These are phyloP conservation scores for Hemerocallis citrina DNA, from an alignment of 106 monocot genomes.

Conservation along the genomic window DNA sequence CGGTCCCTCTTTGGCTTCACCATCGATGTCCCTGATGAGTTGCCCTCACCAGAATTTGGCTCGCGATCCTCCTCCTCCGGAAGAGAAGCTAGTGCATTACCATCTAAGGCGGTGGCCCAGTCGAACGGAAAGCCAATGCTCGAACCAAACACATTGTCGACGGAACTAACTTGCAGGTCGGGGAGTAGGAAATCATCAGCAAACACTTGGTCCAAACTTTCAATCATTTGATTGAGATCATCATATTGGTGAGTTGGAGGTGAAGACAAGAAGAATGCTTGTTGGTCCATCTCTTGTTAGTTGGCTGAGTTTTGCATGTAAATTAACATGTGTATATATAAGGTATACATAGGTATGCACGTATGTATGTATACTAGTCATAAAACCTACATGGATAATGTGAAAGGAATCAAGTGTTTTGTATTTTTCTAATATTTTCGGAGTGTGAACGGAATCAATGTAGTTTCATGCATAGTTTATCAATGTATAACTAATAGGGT, in stretches of 20 bases:
- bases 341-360: no score
- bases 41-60: background rate
- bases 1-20: conserved; percentile 45
- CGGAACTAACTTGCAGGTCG: background rate
- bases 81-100: background rate
- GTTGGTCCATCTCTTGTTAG: no score
- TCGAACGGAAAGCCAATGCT: background rate
- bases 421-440: no score
- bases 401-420: no score
- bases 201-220: background rate
- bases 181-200: conserved; percentile 7
- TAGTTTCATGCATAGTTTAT: no score
- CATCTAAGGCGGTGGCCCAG: background rate
- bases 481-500: no score
- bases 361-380: no score
- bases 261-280: no score
- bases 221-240: background rate
- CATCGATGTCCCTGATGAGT: conserved; percentile 1
- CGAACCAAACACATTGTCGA: background rate
- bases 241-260: background rate
- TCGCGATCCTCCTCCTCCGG: background rate
- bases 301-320: no score
- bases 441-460: no score
- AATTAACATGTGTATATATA: no score
- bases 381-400: no score